Conservation (phyloP, 2,329 filamentous ascomycete species). For the Pseudocercospora fijiensis region DNA sequence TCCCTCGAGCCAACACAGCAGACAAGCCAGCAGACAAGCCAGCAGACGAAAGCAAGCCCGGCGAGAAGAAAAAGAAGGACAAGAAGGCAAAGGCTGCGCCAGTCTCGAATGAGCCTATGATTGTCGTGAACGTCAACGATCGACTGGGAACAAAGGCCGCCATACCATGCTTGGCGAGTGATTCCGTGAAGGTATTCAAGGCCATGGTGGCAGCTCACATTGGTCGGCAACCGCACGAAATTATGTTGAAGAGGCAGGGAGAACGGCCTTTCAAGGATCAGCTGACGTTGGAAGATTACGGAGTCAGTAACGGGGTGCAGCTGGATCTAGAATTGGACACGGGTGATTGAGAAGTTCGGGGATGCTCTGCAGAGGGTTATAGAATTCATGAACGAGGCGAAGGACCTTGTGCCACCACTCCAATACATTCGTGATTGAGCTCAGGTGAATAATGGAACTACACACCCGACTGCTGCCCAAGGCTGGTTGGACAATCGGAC, state of each 20-base stretch:
- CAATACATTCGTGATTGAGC: no score
- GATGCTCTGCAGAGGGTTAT: not conserved
- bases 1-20: constrained; percentile 5
- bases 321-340: constrained; percentile 49
- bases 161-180: constrained; percentile 82
- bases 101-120: constrained; percentile 71
- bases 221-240: constrained; percentile 84
- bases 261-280: constrained; percentile 92
- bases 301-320: constrained; percentile 83
- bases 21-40: constrained; percentile 9
- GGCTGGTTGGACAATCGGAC: no score
- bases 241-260: constrained; percentile 86
- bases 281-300: constrained; percentile 85
- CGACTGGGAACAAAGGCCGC: constrained; percentile 93
- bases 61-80: constrained; percentile 23
- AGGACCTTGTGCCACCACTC: no score
- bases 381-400: not conserved
- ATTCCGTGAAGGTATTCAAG: constrained; percentile 84
- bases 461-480: no score
- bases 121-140: constrained; percentile 91
- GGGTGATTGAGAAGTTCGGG: constrained; percentile 36
- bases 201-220: constrained; percentile 87
- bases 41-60: constrained; percentile 1
- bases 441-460: no score
- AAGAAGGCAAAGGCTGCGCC: constrained; percentile 29